Percentiles rank a stretch among this genome's conserved stretches.
Evolutionary conservation across 202 grass and related monocot genomes (phyloP).

Genomic region (Carex sylvatica): DNA sequence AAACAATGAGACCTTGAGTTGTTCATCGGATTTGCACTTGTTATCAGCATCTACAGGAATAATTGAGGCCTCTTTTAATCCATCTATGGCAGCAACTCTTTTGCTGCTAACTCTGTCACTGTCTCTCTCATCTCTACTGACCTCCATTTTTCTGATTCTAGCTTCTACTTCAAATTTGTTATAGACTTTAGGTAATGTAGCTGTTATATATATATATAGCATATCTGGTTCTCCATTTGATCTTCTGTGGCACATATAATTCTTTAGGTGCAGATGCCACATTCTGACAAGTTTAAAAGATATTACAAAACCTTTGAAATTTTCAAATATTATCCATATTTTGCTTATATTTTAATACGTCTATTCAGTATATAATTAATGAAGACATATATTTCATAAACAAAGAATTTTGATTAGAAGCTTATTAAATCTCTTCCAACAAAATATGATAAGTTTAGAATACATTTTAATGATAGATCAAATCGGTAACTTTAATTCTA

Average conservation of each 20-base stretch:
- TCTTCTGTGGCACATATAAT: slow-evolving; percentile 17
- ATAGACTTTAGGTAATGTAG: background rate
- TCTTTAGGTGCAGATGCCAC: background rate
- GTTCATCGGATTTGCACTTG: slow-evolving; percentile 29
- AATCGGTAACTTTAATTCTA: too few species aligned
- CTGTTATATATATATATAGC: slow-evolving; percentile 11
- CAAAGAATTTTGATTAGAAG: too few species aligned
- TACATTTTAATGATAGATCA: too few species aligned
- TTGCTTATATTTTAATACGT: too few species aligned
- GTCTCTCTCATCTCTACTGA: slow-evolving; percentile 30
- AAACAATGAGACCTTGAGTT: slow-evolving; percentile 29
- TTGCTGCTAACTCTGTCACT: slow-evolving; percentile 31
- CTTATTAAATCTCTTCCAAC: too few species aligned
- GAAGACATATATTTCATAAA: too few species aligned
- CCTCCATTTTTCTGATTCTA: slow-evolving; percentile 41
- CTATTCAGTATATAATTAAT: too few species aligned
- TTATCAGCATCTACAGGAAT: slow-evolving; percentile 16
- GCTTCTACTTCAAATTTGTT: background rate
- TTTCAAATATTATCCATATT: background rate
- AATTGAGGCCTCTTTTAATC: background rate
- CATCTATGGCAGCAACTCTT: slow-evolving; percentile 23
- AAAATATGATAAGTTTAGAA: too few species aligned
- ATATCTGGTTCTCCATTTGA: background rate
- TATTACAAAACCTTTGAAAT: background rate
- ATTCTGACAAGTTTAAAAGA: background rate